These are phyloP conservation scores for Chamaenerion angustifolium DNA, from an alignment of 345 rosid genomes.

Conservation along the genomic window DNA sequence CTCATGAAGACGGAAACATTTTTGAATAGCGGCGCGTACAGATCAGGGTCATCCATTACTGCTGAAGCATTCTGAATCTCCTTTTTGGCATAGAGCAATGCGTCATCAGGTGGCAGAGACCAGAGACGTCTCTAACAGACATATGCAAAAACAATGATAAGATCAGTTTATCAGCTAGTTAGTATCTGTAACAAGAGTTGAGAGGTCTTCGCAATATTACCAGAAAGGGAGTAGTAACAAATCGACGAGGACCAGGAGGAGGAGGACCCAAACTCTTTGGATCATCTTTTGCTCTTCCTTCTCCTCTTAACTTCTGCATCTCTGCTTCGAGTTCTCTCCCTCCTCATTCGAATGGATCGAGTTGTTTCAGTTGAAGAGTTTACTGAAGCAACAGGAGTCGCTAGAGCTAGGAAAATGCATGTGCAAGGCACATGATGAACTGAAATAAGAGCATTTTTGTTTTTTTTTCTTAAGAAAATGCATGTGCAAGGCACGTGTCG, in stretches of 20 bases:
- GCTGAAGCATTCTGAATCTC: conserved; percentile 43
- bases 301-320: background rate
- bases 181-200: background rate
- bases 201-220: conserved; percentile 16
- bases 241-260: conserved; percentile 14
- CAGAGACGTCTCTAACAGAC: conserved; percentile 29
- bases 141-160: background rate
- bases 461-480: too few relatives aligned
- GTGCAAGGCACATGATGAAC: too few relatives aligned
- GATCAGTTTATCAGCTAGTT: background rate
- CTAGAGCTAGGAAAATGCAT: conserved; percentile 5
- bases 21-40: conserved; percentile 41
- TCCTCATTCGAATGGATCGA: conserved; percentile 1
- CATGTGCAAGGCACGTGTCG: too few relatives aligned
- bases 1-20: conserved; percentile 28
- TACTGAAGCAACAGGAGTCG: conserved; percentile 14
- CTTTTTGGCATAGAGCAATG: conserved; percentile 49
- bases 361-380: conserved; percentile 17
- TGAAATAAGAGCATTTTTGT: too few relatives aligned
- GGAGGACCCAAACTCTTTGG: conserved; percentile 6
- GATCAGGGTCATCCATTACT: conserved; percentile 30
- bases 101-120: conserved; percentile 49
- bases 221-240: conserved; percentile 27
- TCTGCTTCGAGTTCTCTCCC: conserved; percentile 12
- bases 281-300: background rate